Percentiles rank a stretch among this genome's conserved stretches.
These are phyloP conservation scores for Fusarium chlamydosporum DNA, from an alignment of 2,329 filamentous ascomycete genomes.

Conservation along the genomic window DNA sequence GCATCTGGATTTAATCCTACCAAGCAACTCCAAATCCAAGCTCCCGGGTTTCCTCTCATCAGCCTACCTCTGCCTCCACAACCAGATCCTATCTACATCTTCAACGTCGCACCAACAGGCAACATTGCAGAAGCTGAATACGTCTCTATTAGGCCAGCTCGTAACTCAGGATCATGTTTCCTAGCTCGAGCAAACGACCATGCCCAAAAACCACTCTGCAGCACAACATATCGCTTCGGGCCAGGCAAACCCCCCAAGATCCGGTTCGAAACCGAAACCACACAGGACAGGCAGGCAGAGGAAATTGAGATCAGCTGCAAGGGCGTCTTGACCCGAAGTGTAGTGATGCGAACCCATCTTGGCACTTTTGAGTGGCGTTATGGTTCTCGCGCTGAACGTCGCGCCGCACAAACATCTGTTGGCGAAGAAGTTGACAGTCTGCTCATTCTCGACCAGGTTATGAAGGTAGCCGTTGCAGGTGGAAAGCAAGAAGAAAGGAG, in stretches of 20 bases:
- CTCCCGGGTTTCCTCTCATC: constrained; percentile 60
- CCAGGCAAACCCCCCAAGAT: constrained; percentile 67
- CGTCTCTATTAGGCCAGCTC: constrained; percentile 64
- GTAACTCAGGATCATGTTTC: constrained; percentile 63
- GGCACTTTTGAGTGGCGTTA: constrained; percentile 72
- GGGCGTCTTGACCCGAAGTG: constrained; percentile 63
- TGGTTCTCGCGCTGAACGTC: constrained; percentile 62
- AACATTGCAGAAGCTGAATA: constrained; percentile 62
- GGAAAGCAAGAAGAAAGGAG: constrained; percentile 53
- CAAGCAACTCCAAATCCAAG: constrained; percentile 64
- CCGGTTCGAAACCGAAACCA: constrained; percentile 27
- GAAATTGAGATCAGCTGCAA: constrained; percentile 51
- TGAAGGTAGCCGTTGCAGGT: constrained; percentile 50
- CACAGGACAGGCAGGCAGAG: constrained; percentile 25
- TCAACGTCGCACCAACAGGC: constrained; percentile 58
- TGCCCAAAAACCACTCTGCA: constrained; percentile 58
- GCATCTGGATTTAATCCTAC: constrained; percentile 58
- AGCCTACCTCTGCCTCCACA: constrained; percentile 59
- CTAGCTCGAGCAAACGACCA: constrained; percentile 61
- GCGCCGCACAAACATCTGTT: constrained; percentile 48
- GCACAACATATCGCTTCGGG: constrained; percentile 70
- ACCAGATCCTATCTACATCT: constrained; percentile 60
- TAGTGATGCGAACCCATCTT: constrained; percentile 62
- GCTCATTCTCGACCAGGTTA: constrained; percentile 67
- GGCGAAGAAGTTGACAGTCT: constrained; percentile 57